Conservation (phyloP, 352 stramenopile genomes). For the Blastocystis sp. region DNA sequence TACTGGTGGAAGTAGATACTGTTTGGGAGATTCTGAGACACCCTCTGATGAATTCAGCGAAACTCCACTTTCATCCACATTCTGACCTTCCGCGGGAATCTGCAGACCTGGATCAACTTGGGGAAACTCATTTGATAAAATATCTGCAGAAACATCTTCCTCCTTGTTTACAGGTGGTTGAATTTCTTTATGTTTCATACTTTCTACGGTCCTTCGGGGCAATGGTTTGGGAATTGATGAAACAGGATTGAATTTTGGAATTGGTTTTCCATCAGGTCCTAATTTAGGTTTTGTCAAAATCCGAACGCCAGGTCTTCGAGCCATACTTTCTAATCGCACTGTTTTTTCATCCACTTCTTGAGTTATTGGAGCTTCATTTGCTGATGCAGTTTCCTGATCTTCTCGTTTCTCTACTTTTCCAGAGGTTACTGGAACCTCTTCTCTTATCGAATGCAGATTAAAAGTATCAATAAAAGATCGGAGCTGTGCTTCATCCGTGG, state of each 20-base stretch:
- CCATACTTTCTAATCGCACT: not conserved
- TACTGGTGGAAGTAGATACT: not conserved
- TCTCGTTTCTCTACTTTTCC: too few species aligned
- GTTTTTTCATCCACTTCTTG: not conserved
- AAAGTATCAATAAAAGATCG: conserved; percentile 27
- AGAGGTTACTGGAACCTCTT: not conserved
- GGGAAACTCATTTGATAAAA: not conserved
- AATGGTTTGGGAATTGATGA: conserved; percentile 23
- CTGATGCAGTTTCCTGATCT: not conserved
- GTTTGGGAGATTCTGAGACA: not conserved
- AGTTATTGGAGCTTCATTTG: too few species aligned
- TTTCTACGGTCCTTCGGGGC: not conserved
- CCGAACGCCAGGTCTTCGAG: not conserved
- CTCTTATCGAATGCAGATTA: not conserved
- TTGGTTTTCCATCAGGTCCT: conserved; percentile 10
- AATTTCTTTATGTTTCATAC: not conserved
- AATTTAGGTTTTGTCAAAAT: conserved; percentile 12
- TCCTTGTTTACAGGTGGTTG: not conserved
- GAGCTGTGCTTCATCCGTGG: not conserved
- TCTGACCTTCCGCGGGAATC: not conserved
- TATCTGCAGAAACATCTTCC: not conserved
- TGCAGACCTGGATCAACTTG: not conserved
- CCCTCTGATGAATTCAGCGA: not conserved
- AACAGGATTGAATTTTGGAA: conserved; percentile 22
- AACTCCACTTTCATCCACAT: not conserved